Evolutionary conservation across 345 rosid genomes (phyloP).

Genomic region (Euphorbia tirucalli): DNA sequence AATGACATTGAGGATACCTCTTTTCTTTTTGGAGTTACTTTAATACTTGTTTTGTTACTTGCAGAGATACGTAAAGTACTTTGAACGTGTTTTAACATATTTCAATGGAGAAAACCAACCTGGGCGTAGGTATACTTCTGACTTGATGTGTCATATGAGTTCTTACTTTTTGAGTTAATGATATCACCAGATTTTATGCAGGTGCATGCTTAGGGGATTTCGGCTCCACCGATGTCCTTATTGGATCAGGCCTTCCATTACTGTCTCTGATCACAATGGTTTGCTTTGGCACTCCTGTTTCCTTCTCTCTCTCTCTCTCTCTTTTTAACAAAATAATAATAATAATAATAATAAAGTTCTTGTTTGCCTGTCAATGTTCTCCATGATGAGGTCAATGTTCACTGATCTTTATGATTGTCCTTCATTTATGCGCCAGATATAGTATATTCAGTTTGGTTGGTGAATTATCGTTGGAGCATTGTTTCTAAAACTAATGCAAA

Average conservation of each 20-base stretch:
- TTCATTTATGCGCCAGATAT: background rate
- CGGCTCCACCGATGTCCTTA: slow-evolving; percentile 86
- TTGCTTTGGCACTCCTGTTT: slow-evolving; percentile 15
- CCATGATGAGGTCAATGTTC: background rate
- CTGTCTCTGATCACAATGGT: slow-evolving; percentile 79
- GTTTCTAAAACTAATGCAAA: background rate
- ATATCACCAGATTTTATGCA: slow-evolving; percentile 23
- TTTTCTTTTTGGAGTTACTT: background rate
- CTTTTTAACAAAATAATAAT: too few relatives aligned
- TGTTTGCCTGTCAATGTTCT: background rate
- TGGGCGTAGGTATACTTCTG: slow-evolving; percentile 58
- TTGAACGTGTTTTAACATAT: slow-evolving; percentile 65
- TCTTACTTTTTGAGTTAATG: background rate
- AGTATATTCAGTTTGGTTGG: too few relatives aligned
- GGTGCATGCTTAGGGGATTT: slow-evolving; percentile 90
- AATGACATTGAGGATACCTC: slow-evolving; percentile 5
- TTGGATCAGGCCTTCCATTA: slow-evolving; percentile 82
- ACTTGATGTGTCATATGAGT: slow-evolving; percentile 12
- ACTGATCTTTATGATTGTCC: background rate
- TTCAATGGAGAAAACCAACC: slow-evolving; percentile 81
- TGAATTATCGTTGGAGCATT: too few relatives aligned
- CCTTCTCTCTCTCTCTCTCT: background rate
- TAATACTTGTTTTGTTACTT: slow-evolving; percentile 11
- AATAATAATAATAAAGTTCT: background rate
- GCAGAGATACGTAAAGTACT: slow-evolving; percentile 84